phyloP scores from a whole-genome alignment of 2,329 filamentous ascomycete genomes.

The Neonectria punicea region DNA sequence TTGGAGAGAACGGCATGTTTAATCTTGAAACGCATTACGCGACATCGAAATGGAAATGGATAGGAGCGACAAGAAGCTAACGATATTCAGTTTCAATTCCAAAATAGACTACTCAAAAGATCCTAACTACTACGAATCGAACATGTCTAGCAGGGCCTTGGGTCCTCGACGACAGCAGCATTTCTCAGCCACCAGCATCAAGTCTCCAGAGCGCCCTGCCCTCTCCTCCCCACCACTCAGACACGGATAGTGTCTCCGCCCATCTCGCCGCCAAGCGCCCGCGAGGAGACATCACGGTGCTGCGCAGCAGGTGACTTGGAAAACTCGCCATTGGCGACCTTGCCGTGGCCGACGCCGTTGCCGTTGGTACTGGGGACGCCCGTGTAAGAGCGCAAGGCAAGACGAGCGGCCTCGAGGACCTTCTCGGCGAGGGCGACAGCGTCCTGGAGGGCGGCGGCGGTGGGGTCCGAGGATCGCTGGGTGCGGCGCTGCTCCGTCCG shows the following conservation, averaged over 20 bases:
- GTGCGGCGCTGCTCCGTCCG: conserved; percentile 54
- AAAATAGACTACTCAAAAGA: conserved; percentile 4
- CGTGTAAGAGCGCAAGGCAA: conserved; percentile 55
- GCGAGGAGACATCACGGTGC: conserved; percentile 60
- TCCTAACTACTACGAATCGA: conserved; percentile 19
- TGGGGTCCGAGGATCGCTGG: conserved; percentile 48
- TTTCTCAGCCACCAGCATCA: conserved; percentile 19
- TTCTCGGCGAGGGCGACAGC: conserved; percentile 59
- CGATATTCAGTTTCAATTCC: conserved; percentile 17
- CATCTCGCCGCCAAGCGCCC: conserved; percentile 70
- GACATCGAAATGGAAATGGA: neutral
- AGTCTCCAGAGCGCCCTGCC: conserved; percentile 11
- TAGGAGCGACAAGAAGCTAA: neutral
- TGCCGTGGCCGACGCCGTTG: conserved; percentile 23
- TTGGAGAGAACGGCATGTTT: neutral
- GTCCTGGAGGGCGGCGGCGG: conserved; percentile 54
- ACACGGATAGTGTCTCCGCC: conserved; percentile 64
- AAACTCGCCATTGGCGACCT: conserved; percentile 34
- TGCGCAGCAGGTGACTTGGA: conserved; percentile 37
- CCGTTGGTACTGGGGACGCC: conserved; percentile 28
- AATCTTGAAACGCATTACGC: neutral
- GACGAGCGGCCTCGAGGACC: conserved; percentile 57
- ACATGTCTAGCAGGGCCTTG: conserved; percentile 24
- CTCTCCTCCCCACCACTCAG: conserved; percentile 27
- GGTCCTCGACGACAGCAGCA: conserved; percentile 27